Evolutionary conservation across 2,329 filamentous ascomycete genomes (phyloP), one percentile per base, ranked within the genome.

Genomic region (Cryphonectria nitschkei): DNA sequence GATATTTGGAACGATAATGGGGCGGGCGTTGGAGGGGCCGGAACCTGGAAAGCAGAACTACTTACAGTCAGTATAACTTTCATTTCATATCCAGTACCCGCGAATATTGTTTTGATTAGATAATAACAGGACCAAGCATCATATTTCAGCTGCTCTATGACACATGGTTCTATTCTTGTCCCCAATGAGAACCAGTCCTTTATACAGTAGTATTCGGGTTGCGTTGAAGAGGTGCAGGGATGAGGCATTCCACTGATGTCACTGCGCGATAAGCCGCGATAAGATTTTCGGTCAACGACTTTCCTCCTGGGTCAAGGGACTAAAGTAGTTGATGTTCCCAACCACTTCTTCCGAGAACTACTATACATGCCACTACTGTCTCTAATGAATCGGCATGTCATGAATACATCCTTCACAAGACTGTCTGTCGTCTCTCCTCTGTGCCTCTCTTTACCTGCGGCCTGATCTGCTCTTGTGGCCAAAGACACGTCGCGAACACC

Each of bases 191-290:
- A 39, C 11, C 11, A 13, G 9, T 2, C 2, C 11, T 11, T 39
- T 39, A 11, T 1, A 39, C 37, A 39, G 37, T 13, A 39, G 37
- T 39, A 39, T 39, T 39, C 37, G 11, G 37, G 11, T 39, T 39
- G 37, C 11, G 37, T 39, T 39, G 37, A 39, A 9, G 3, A 11
- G 37, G 37, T 39, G 37, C 37, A 39, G 52, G 52, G n/a, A 7
- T 16, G 52, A 19, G 50, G 26, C 26, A 11, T 34, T 58, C 29
- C 16, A n/a, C 61, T 65, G 63, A 65, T 65, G 63, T 65, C 63
- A 65, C 43, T 54, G 63, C 19, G 11, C 29, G 63, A 65, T 65
- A 65, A 65, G 63, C 58, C 19, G 34, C 63, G 63, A 65, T 65
- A 65, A 65, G 43, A 22, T 39, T 65, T 54, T 54, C 63, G 63